Conservation (phyloP, 306 rosid genomes). For the Corylus heterophylla region DNA sequence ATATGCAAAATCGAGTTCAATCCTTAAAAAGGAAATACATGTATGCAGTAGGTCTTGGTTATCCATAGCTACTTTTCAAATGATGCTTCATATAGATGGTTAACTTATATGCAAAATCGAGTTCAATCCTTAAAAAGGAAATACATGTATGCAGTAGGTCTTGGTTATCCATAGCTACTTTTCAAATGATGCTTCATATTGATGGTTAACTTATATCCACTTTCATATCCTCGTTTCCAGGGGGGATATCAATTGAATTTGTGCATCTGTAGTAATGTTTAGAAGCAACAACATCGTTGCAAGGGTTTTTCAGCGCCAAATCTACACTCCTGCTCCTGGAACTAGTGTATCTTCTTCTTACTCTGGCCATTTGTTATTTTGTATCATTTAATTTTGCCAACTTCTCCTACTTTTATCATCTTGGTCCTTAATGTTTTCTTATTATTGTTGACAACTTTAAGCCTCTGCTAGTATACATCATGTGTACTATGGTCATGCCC, state of each 20-base stretch:
- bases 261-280: constrained; percentile 53
- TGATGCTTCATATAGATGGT: neutral
- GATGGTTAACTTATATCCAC: neutral
- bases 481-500: too few relatives aligned
- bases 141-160: neutral
- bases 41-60: neutral
- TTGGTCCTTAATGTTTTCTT: neutral
- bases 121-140: too few relatives aligned
- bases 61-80: neutral
- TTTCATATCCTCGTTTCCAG: constrained; percentile 16
- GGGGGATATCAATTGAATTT: constrained; percentile 29
- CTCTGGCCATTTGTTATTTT: neutral
- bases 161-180: neutral
- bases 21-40: too few relatives aligned
- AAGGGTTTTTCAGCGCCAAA: constrained; percentile 89
- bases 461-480: neutral
- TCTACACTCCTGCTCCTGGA: constrained; percentile 82
- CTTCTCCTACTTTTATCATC: neutral
- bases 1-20: neutral
- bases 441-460: neutral
- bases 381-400: constrained; percentile 1
- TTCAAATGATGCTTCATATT: neutral
- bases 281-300: constrained; percentile 75
- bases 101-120: neutral
- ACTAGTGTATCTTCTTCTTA: constrained; percentile 57